Base-by-base conservation (phyloP, 805 yeast genomes). In the Zygotorulaspora sp. region DNA sequence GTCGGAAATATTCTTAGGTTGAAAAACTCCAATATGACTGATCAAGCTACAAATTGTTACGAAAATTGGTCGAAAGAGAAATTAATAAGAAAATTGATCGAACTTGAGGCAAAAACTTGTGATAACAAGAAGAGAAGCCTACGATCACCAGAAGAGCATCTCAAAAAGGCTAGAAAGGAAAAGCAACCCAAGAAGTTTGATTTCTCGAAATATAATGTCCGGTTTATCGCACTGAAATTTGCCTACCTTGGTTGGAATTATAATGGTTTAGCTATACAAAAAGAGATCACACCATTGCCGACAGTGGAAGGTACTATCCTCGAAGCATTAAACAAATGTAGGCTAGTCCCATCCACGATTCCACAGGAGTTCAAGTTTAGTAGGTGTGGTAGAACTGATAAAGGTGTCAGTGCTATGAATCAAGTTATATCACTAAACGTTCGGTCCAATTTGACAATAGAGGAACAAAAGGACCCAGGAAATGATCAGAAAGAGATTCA, bases 381-480 rank as follows among this genome's bases (percentile, higher is more conserved):
- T 48, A 68, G 97, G 45, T 92, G 97, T 64, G 97, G 97, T 0
- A 71, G 97, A 53, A 90, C 97, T 0, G 97, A 90, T 54, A 78
- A 77, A 48, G 97, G 97, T n/a, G 97, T 90, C 10, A 85, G 96
- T 65, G 98, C 98, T 0, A 76, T 92, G 81, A 84, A 86, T 47
- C 98, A 92, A 61, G 97, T 92, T 2, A 81, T 92, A 4, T 80
- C 96, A 1, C 63, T 92, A 25, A 63, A 68, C 11, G 80, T 90
- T 18, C 70, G 98, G 48, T 86, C 96, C 0, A 67, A 68, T 15
- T 62, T 92, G 27, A 55, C 76, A 0, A 49, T 52, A 1, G 89
- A 81, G 30, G 84, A 86, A 35, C 88, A 87, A 45, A 13, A 32
- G 8, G 71, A 75, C 40, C 68, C 77, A 0, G 60, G 38, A 0